phyloP scores from a whole-genome alignment of 805 yeast species.

The Suhomyces sp. region DNA sequence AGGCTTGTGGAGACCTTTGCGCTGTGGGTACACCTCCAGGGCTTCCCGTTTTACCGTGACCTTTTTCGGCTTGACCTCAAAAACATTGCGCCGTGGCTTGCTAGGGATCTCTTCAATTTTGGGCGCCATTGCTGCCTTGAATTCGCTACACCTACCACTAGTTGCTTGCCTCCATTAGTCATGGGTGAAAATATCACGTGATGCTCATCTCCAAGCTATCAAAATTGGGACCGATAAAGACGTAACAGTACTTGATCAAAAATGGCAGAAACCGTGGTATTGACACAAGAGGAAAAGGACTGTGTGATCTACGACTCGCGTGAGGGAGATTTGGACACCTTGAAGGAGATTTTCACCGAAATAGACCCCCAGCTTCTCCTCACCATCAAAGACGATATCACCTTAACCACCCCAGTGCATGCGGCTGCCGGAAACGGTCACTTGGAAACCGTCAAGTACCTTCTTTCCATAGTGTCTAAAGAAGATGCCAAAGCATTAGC shows the following conservation, averaged over 20 bases:
- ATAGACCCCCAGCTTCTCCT: conserved; percentile 44
- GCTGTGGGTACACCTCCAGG: conserved; percentile 28
- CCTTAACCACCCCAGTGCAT: conserved; percentile 78
- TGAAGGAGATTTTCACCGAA: conserved; percentile 64
- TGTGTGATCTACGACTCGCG: conserved; percentile 81
- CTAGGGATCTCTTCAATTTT: conserved; percentile 17
- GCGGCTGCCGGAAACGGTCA: conserved; percentile 98
- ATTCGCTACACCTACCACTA: background rate
- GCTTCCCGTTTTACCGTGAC: conserved; percentile 30
- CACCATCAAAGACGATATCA: conserved; percentile 57
- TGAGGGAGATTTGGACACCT: conserved; percentile 77
- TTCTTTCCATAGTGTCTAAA: conserved; percentile 48
- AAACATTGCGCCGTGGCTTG: conserved; percentile 27
- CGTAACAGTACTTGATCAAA: background rate
- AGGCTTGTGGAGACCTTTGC: conserved; percentile 34
- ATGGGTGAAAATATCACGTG: background rate
- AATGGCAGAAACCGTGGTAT: conserved; percentile 9
- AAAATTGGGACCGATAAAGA: background rate
- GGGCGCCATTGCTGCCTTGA: conserved; percentile 7
- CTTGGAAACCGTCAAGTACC: conserved; percentile 56
- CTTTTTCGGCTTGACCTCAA: conserved; percentile 19
- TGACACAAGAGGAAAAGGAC: conserved; percentile 76
- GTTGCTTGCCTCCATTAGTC: background rate
- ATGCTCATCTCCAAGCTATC: background rate
- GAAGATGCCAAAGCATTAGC: conserved; percentile 40